A percentile compares a stretch with the other conserved stretches of the same genome.
Evolutionary conservation across 176 grass and related monocot genomes (phyloP).

Genomic region (Otatea glauca): DNA sequence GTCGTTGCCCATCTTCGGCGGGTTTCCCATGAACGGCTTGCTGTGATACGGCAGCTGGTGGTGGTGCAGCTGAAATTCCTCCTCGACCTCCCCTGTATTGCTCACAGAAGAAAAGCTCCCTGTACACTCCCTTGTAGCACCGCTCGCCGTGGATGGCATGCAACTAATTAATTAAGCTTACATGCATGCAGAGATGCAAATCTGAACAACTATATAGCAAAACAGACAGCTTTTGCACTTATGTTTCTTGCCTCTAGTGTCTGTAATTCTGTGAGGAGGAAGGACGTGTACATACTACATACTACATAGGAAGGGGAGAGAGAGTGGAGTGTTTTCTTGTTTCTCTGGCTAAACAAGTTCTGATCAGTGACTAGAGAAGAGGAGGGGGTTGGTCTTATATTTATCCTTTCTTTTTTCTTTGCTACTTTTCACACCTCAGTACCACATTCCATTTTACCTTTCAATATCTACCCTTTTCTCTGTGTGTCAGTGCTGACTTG

Average conservation of each 20-base stretch:
- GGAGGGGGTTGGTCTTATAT: constrained; percentile 43
- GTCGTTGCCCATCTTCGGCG: constrained; percentile 14
- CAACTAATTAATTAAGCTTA: constrained; percentile 9
- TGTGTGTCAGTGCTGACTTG: constrained; percentile 46
- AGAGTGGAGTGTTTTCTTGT: not conserved
- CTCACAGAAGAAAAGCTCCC: constrained; percentile 51
- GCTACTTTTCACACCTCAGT: constrained; percentile 31
- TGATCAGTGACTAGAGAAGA: constrained; percentile 22
- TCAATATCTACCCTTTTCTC: constrained; percentile 33
- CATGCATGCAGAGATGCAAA: constrained; percentile 22
- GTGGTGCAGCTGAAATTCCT: constrained; percentile 34
- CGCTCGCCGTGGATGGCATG: constrained; percentile 51
- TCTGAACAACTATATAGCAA: not conserved
- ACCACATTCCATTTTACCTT: constrained; percentile 34
- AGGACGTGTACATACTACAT: not conserved
- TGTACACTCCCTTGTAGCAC: constrained; percentile 39
- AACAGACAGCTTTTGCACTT: not conserved
- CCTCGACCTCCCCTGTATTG: constrained; percentile 44
- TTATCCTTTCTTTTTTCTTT: constrained; percentile 17
- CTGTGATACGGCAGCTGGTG: constrained; percentile 35
- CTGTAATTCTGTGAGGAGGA: not conserved
- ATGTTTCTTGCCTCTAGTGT: not conserved
- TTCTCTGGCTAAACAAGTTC: not conserved
- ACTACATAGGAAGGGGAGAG: not conserved
- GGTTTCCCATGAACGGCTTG: constrained; percentile 22